Base-by-base conservation (phyloP, 1,284 basidiomycete species). In the Sanguinoderma infundibulare region DNA sequence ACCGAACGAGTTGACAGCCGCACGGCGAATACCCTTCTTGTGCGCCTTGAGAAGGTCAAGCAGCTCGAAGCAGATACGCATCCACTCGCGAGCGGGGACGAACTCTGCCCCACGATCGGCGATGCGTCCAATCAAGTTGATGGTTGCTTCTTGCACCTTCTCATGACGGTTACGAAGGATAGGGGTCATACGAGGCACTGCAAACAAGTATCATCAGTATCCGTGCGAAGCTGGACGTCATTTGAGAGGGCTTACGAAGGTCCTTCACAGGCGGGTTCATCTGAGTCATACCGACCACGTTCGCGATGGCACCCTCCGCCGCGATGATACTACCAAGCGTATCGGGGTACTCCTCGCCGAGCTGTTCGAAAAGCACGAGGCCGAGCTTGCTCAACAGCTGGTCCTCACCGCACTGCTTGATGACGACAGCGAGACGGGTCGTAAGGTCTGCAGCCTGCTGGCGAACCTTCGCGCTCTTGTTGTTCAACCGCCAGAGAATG, bases 201-300 rank as follows among this genome's bases (percentile, higher is more conserved):
- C 1, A 59, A 60, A 47, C 61, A 59, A 46, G 20, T 53, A 20
- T 24, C 58, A 46, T 40, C 47, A 65, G 34, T 14, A 51, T 20
- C 35, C 17, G 22, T 42, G 6, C 44, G 51, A 60, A 64, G 54
- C 67, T 22, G 30, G 8, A 49, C 4, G 24, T 7, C 28, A 46
- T 55, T 55, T 26, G 6, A 15, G 7, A 32, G 30, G 55, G 83
- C 95, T 86, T 76, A 96, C 94, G 75, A 58, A 99, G 88, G 82
- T 99, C 98, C 78, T 99, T 99, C 52, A 99, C 96, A 0, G 96
- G 98, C 20, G 98, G 98, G 75, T 98, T 98, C 98, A 99, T 99
- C 77, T 98, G 95, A 12, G 97, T 98, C 98, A 99, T 99, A 79
- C 98, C 98, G 63, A 99, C 96, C 35, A 99, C 98, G 72, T 99